Percentiles rank a stretch among this genome's conserved stretches.
Evolutionary conservation across 2,329 filamentous ascomycete genomes (phyloP).

Genomic region (Penicillium sp.): DNA sequence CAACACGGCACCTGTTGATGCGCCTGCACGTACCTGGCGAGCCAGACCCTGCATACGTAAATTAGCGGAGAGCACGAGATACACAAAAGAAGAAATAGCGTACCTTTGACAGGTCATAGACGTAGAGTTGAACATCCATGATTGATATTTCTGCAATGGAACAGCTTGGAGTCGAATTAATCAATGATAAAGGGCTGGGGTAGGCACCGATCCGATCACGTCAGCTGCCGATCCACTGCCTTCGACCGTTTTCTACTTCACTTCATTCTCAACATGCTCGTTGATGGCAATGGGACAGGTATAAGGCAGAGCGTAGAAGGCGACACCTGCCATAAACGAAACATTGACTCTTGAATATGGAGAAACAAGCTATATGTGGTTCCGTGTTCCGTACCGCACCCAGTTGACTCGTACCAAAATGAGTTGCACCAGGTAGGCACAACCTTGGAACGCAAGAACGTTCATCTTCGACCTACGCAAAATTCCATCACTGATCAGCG

Average conservation of each 20-base stretch:
- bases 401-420: too few species aligned
- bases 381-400: background rate
- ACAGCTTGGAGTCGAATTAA: background rate
- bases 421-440: too few species aligned
- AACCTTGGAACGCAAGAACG: too few species aligned
- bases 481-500: background rate
- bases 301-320: background rate
- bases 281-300: background rate
- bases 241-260: conserved; percentile 21
- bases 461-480: too few species aligned
- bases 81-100: background rate
- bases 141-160: background rate
- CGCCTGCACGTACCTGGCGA: conserved; percentile 42
- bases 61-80: conserved; percentile 17
- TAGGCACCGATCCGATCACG: conserved; percentile 28
- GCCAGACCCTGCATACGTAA: conserved; percentile 50
- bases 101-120: conserved; percentile 71
- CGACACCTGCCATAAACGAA: too few species aligned
- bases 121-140: conserved; percentile 75
- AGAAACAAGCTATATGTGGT: background rate
- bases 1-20: background rate
- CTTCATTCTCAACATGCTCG: background rate
- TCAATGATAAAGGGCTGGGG: background rate
- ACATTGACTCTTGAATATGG: too few species aligned
- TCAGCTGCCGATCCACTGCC: conserved; percentile 22